Conservation (phyloP, 805 yeast genomes). For the Cyberlindnera veronae region DNA sequence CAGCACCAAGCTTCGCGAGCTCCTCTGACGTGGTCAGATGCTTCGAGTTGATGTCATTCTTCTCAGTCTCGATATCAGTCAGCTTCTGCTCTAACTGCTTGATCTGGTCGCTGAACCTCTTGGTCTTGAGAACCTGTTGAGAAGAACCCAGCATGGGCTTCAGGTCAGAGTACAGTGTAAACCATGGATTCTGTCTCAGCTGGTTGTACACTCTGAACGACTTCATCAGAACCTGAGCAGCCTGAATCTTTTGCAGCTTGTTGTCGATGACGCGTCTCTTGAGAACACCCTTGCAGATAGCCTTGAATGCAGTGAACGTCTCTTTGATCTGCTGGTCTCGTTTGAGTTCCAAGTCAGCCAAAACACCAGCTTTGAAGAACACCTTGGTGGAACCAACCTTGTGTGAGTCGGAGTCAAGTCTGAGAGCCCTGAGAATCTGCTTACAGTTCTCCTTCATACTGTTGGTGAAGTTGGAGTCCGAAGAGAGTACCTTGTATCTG, state of each 20-base stretch:
- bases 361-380: slow-evolving; percentile 93
- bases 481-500: slow-evolving; percentile 69
- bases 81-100: slow-evolving; percentile 46
- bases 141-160: slow-evolving; percentile 74
- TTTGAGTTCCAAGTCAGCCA: slow-evolving; percentile 79
- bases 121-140: slow-evolving; percentile 54
- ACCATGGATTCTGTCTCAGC: slow-evolving; percentile 69
- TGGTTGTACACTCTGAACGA: slow-evolving; percentile 53
- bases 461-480: slow-evolving; percentile 38
- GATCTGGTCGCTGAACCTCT: slow-evolving; percentile 54
- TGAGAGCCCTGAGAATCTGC: slow-evolving; percentile 57
- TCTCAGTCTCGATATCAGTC: slow-evolving; percentile 33
- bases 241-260: slow-evolving; percentile 57
- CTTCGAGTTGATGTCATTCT: slow-evolving; percentile 27
- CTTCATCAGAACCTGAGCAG: slow-evolving; percentile 63
- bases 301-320: slow-evolving; percentile 59
- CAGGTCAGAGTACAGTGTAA: slow-evolving; percentile 60
- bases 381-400: slow-evolving; percentile 92
- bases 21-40: slow-evolving; percentile 28
- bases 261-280: slow-evolving; percentile 46
- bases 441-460: slow-evolving; percentile 68
- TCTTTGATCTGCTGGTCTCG: slow-evolving; percentile 62
- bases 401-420: slow-evolving; percentile 71
- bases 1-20: slow-evolving; percentile 29
- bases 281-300: slow-evolving; percentile 60